Conservation (phyloP, 1,284 basidiomycete genomes). For the Irpex rosettiformis region DNA sequence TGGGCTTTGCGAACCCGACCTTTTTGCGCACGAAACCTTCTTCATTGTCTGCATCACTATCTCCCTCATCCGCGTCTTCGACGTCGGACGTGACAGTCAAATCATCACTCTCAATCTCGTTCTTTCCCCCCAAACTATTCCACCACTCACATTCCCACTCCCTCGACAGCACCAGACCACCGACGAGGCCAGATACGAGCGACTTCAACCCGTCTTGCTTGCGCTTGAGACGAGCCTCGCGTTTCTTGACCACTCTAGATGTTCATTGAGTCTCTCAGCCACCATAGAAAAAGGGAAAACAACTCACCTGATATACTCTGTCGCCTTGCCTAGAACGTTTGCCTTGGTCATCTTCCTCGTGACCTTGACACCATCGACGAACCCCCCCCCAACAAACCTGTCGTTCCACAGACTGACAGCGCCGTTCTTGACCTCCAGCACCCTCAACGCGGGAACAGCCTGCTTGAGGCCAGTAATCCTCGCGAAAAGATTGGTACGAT, state of each 20-base stretch:
- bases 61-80: slow-evolving; percentile 54
- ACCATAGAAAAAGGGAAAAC: slow-evolving; percentile 13
- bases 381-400: slow-evolving; percentile 69
- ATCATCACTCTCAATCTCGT: slow-evolving; percentile 53
- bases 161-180: slow-evolving; percentile 60
- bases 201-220: slow-evolving; percentile 71
- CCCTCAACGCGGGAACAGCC: slow-evolving; percentile 79
- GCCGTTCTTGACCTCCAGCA: slow-evolving; percentile 45
- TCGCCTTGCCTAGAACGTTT: slow-evolving; percentile 78
- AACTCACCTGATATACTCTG: slow-evolving; percentile 74
- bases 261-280: slow-evolving; percentile 3
- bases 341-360: slow-evolving; percentile 83
- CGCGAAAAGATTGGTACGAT: slow-evolving; percentile 90
- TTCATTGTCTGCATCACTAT: slow-evolving; percentile 48
- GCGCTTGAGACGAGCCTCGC: slow-evolving; percentile 64
- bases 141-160: slow-evolving; percentile 77
- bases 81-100: slow-evolving; percentile 42
- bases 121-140: slow-evolving; percentile 68
- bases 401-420: slow-evolving; percentile 38
- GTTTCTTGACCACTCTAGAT: slow-evolving; percentile 65
- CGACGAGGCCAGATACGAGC: slow-evolving; percentile 63
- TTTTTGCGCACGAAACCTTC: slow-evolving; percentile 55
- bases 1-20: slow-evolving; percentile 40
- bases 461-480: slow-evolving; percentile 80
- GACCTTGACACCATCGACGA: slow-evolving; percentile 79